A percentile compares a stretch with the other conserved stretches of the same genome.
phyloP scores from a whole-genome alignment of 2,329 filamentous ascomycete species.

The Talaromyces sp. region DNA sequence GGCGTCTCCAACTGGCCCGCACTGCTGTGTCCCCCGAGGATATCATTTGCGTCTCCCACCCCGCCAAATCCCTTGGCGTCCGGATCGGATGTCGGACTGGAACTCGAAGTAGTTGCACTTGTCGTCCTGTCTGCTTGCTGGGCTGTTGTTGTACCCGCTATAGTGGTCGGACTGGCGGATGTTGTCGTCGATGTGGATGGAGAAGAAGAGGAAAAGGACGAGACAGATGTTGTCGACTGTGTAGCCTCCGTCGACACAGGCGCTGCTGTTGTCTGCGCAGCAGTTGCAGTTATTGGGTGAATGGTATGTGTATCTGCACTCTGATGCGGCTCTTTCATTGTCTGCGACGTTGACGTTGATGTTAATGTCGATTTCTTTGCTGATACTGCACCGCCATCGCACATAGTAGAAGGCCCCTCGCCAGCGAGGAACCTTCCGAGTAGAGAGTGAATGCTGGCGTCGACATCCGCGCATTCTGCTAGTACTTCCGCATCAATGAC shows the following conservation, averaged over 20 bases:
- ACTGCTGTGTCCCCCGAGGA: slow-evolving; percentile 8
- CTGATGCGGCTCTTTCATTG: not conserved
- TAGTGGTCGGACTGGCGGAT: slow-evolving; percentile 1
- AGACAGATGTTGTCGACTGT: not conserved
- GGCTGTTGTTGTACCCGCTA: not conserved
- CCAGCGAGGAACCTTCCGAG: slow-evolving; percentile 9
- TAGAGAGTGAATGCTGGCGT: slow-evolving; percentile 5
- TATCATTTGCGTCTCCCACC: slow-evolving; percentile 10
- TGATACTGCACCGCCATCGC: not conserved
- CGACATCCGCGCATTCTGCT: slow-evolving; percentile 4
- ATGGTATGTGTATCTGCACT: not conserved
- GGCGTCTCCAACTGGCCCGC: not conserved
- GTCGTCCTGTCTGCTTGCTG: not conserved
- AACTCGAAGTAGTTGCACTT: not conserved
- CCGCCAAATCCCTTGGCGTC: slow-evolving; percentile 11
- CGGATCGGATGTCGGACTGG: not conserved
- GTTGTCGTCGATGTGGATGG: slow-evolving; percentile 2
- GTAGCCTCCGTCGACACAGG: not conserved
- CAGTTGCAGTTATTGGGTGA: not conserved
- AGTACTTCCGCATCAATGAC: slow-evolving; percentile 7
- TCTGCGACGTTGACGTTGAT: not conserved
- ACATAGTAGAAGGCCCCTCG: slow-evolving; percentile 8
- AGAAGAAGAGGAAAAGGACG: not conserved
- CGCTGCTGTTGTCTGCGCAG: slow-evolving; percentile 1
- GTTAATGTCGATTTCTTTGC: not conserved